Percentiles rank a stretch among this genome's conserved stretches.
These are phyloP conservation scores for Waltiozyma sp. DNA, from an alignment of 1,139 yeast genomes.

Conservation along the genomic window DNA sequence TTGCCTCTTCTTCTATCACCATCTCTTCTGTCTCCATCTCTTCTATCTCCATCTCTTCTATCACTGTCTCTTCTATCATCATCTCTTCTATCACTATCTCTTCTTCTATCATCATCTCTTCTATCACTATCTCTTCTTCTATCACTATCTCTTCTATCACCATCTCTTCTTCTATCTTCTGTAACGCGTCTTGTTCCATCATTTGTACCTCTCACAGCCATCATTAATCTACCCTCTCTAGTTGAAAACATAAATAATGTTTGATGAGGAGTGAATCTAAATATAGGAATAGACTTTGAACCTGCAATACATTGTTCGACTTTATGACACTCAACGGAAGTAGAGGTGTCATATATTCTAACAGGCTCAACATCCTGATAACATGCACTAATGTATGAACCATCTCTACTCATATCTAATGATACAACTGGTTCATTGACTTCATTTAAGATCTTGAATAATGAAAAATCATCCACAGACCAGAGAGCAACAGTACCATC, in stretches of 20 bases:
- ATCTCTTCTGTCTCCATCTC: neutral
- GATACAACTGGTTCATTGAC: conserved; percentile 40
- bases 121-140: neutral
- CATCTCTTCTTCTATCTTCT: neutral
- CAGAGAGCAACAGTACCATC: conserved; percentile 65
- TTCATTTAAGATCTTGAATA: conserved; percentile 31
- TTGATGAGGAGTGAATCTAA: conserved; percentile 34
- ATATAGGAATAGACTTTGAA: conserved; percentile 23
- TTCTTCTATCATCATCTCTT: neutral
- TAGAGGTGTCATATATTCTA: conserved; percentile 28
- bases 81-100: neutral
- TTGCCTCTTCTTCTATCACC: neutral
- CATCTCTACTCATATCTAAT: conserved; percentile 36
- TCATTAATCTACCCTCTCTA: conserved; percentile 26
- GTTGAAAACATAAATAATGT: conserved; percentile 27
- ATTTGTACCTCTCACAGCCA: conserved; percentile 2
- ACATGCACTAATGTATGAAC: conserved; percentile 33
- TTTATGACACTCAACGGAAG: conserved; percentile 23
- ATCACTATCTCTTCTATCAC: neutral
- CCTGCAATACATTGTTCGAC: conserved; percentile 31
- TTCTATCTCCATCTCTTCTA: neutral
- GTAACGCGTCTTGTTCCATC: neutral
- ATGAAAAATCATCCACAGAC: conserved; percentile 37
- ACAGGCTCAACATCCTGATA: conserved; percentile 32
- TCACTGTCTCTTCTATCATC: neutral